Conservation (phyloP, 495 filamentous ascomycete species). For the Schizothecium vesticola region DNA sequence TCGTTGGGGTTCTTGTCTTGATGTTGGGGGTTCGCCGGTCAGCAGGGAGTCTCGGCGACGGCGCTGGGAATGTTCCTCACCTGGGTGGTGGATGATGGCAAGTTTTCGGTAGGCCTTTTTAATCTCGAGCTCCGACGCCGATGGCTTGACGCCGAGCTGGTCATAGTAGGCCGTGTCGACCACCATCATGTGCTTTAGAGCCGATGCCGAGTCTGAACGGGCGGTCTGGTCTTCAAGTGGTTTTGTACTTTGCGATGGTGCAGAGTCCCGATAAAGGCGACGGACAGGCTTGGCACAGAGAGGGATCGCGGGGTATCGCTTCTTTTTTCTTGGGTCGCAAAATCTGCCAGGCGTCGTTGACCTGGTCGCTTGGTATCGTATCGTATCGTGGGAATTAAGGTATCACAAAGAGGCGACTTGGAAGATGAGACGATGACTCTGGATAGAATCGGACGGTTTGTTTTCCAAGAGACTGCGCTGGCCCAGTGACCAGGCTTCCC, state of each 20-base stretch:
- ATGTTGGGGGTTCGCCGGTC: neutral
- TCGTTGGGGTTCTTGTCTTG: slow-evolving; percentile 97
- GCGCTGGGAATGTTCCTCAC: slow-evolving; percentile 28
- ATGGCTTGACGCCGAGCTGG: slow-evolving; percentile 77
- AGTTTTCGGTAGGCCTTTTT: slow-evolving; percentile 99
- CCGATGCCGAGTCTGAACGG: neutral
- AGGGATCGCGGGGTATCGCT: neutral
- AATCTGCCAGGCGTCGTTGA: neutral
- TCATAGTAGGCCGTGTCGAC: slow-evolving; percentile 89
- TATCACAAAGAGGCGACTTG: neutral
- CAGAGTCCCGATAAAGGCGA: neutral
- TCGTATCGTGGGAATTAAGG: neutral
- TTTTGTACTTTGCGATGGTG: neutral
- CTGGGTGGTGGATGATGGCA: slow-evolving; percentile 69
- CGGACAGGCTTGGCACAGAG: neutral
- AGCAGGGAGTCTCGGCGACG: neutral
- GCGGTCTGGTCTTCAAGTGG: neutral
- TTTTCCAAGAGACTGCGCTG: slow-evolving; percentile 3
- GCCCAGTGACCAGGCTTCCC: neutral
- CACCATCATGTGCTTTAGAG: slow-evolving; percentile 54
- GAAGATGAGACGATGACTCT: neutral
- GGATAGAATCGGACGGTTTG: neutral
- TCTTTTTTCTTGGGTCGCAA: neutral
- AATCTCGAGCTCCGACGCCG: slow-evolving; percentile 90
- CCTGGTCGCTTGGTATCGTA: neutral